These are phyloP conservation scores for Neofusicoccum laricinum DNA, from an alignment of 2,329 filamentous ascomycete genomes.

Conservation along the genomic window DNA sequence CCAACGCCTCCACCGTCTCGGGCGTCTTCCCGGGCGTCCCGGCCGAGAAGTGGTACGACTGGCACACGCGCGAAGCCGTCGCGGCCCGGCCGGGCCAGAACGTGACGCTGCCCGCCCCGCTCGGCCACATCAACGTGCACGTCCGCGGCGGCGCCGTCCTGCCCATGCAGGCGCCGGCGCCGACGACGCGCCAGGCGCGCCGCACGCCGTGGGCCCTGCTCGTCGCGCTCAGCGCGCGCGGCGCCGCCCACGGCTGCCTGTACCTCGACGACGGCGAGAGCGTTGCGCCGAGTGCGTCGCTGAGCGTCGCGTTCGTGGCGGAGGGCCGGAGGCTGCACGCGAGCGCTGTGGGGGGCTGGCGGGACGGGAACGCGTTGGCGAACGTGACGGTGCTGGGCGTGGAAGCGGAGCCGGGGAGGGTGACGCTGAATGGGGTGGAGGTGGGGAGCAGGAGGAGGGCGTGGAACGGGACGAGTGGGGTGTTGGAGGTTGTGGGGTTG, in stretches of 20 bases:
- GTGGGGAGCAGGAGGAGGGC: constrained; percentile 40
- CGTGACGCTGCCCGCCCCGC: constrained; percentile 58
- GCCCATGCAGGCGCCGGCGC: constrained; percentile 64
- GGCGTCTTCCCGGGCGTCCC: constrained; percentile 68
- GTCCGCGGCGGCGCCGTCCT: constrained; percentile 67
- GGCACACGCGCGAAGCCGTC: constrained; percentile 66
- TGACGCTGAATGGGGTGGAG: constrained; percentile 38
- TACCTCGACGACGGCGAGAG: constrained; percentile 77
- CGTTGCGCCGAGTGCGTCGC: constrained; percentile 53
- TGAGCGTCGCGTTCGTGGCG: constrained; percentile 53
- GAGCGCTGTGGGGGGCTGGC: constrained; percentile 50
- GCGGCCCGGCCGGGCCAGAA: constrained; percentile 53
- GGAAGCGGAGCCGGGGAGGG: constrained; percentile 30
- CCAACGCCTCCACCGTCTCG: constrained; percentile 59
- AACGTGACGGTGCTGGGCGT: constrained; percentile 65
- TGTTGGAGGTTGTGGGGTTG: constrained; percentile 53
- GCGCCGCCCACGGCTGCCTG: constrained; percentile 58
- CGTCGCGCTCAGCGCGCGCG: constrained; percentile 56
- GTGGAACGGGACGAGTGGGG: constrained; percentile 48
- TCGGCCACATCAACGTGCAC: constrained; percentile 69
- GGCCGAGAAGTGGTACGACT: constrained; percentile 70
- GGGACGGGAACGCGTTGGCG: constrained; percentile 56
- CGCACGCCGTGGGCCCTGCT: constrained; percentile 66
- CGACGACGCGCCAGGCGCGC: constrained; percentile 64
- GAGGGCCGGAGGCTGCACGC: constrained; percentile 47